Evolutionary conservation across 139 green algal genomes (phyloP), one percentile per base, ranked within the genome.

Genomic region (Picochlorum sp.): DNA sequence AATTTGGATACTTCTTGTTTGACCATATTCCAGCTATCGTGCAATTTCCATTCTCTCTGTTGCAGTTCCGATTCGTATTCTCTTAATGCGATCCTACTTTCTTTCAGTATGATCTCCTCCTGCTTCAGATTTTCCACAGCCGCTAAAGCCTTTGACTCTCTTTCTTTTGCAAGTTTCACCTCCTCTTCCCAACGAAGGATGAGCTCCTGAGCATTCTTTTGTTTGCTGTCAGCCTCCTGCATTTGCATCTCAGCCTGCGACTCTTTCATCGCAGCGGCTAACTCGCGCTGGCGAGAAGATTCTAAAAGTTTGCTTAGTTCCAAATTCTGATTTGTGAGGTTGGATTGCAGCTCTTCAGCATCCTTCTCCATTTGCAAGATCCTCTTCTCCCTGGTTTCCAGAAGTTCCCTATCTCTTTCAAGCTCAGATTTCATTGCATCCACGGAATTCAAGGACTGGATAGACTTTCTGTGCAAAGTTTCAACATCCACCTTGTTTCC

Each of bases 21-120:
- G 18, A 54, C 7, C 16, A 54, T 0, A 21, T 54, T 54, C 75
- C 75, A 83, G 20, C 74, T 74, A 57, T 83, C 77, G 3, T 74
- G 71, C 45, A 83, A 54, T 51, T 83, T 75, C 8, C 65, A 66
- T 69, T 83, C 77, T 10, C 74, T 50, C 7, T 47, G 45, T 20
- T 71, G 62, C 23, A 83, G 62, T 3, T 70, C 68, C 2, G 60
- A 31, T 50, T 83, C 74, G 28, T 83, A 34, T 16, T 68, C 64
- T 16, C 49, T 58, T 18, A 82, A 67, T 49, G 68, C 49, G 0
- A 44, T 45, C 2, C 69, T 56, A 49, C 62, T 71, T 26, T 60
- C 67, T 47, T 78, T 63, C 1, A 73, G 68, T 20, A 73, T 67
- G 60, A 66, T 26, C n/a, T 68, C 51, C 10, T 62, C 74, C 14